Percentiles rank a stretch among this genome's conserved stretches.
Conservation (phyloP, 2,329 filamentous ascomycete genomes). For the Pleurostoma richardsiae region DNA sequence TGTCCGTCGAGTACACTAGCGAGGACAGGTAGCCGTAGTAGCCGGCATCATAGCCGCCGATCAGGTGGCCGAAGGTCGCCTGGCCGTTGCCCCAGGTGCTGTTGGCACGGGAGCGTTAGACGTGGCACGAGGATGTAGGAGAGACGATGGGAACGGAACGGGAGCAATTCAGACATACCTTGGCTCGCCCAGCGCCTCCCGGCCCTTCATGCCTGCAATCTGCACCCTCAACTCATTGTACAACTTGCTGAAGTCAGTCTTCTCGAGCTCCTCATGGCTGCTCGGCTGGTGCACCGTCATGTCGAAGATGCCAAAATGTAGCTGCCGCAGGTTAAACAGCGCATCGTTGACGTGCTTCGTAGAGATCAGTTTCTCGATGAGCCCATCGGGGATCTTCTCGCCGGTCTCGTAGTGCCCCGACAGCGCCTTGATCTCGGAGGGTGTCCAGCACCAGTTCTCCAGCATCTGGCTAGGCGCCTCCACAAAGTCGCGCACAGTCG, state of each 20-base stretch:
- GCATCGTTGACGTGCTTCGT: constrained; percentile 80
- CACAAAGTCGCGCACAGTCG: constrained; percentile 63
- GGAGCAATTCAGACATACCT: constrained; percentile 32
- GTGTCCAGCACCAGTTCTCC: constrained; percentile 72
- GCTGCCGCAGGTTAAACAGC: constrained; percentile 70
- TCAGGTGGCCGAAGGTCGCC: constrained; percentile 76
- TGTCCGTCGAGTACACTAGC: constrained; percentile 77
- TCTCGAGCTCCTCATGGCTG: constrained; percentile 63
- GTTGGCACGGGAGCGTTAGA: neutral
- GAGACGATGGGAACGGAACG: no score
- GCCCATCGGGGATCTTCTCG: constrained; percentile 66
- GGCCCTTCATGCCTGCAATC: constrained; percentile 69
- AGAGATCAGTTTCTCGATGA: constrained; percentile 68
- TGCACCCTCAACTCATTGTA: constrained; percentile 71
- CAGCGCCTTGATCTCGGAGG: constrained; percentile 58
- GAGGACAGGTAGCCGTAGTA: constrained; percentile 75
- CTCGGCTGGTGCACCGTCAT: constrained; percentile 73
- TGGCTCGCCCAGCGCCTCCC: constrained; percentile 57
- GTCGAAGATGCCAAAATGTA: constrained; percentile 79
- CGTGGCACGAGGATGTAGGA: no score
- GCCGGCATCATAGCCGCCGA: constrained; percentile 79
- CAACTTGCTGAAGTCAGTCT: constrained; percentile 57
- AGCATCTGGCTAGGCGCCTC: constrained; percentile 71
- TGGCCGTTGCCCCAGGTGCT: constrained; percentile 72
- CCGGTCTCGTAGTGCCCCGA: constrained; percentile 69